These are phyloP conservation scores for Sphaerobolus stellatus DNA, from an alignment of 1,284 basidiomycete genomes.

Conservation along the genomic window DNA sequence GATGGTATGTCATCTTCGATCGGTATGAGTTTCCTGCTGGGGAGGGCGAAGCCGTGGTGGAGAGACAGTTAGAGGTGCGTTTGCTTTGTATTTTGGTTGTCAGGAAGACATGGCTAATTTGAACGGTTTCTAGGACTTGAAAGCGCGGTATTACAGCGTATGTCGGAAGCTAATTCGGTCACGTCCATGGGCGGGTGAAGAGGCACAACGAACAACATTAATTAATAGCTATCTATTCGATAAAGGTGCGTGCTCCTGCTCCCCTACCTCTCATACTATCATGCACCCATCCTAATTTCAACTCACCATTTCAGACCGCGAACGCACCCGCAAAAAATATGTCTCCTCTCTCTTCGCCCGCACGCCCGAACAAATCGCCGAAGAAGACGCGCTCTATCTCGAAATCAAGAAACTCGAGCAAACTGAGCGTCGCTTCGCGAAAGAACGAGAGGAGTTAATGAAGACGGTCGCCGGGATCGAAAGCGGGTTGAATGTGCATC, in stretches of 20 bases:
- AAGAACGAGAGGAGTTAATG: slow-evolving; percentile 89
- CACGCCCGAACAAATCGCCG: slow-evolving; percentile 85
- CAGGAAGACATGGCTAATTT: not conserved
- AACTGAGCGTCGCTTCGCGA: slow-evolving; percentile 84
- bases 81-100: slow-evolving; percentile 5
- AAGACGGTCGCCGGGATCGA: slow-evolving; percentile 83
- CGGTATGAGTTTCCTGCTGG: slow-evolving; percentile 76
- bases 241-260: slow-evolving; percentile 75
- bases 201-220: slow-evolving; percentile 63
- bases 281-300: not conserved
- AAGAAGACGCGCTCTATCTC: slow-evolving; percentile 95
- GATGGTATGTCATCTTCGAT: slow-evolving; percentile 91
- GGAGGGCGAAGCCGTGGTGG: slow-evolving; percentile 49
- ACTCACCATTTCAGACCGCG: slow-evolving; percentile 60
- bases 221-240: slow-evolving; percentile 80
- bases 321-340: slow-evolving; percentile 88
- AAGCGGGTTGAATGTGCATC: slow-evolving; percentile 70
- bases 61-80: slow-evolving; percentile 74
- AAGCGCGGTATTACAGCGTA: slow-evolving; percentile 92
- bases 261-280: too few species aligned
- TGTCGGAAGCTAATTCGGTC: slow-evolving; percentile 87
- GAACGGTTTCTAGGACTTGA: slow-evolving; percentile 69
- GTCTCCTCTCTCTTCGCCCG: slow-evolving; percentile 83
- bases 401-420: slow-evolving; percentile 95
- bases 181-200: slow-evolving; percentile 80